Evolutionary conservation across 1,284 basidiomycete genomes (phyloP).

Genomic region (Peniophora sp.): DNA sequence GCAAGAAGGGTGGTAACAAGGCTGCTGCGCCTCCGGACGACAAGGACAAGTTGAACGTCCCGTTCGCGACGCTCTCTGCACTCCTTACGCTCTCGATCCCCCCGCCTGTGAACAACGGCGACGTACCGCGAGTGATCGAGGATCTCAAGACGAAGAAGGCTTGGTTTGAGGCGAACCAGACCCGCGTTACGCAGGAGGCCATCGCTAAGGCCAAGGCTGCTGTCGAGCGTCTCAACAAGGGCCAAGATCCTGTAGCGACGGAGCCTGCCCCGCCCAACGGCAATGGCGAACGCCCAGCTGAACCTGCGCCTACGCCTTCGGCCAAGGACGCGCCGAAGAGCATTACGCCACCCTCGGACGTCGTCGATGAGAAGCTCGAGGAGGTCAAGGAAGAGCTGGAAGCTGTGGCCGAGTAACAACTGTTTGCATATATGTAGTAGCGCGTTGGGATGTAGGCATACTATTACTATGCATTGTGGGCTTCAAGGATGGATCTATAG

Average conservation of each 20-base stretch:
- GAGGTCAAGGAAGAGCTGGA: slow-evolving; percentile 18
- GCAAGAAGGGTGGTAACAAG: slow-evolving; percentile 52
- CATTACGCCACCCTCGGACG: slow-evolving; percentile 28
- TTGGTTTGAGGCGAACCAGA: slow-evolving; percentile 85
- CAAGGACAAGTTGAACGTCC: slow-evolving; percentile 59
- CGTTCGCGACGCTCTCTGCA: slow-evolving; percentile 81
- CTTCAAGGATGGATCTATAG: too few species aligned
- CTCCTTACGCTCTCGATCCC: slow-evolving; percentile 87
- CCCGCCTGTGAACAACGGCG: slow-evolving; percentile 72
- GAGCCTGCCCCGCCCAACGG: slow-evolving; percentile 34
- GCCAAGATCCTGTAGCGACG: slow-evolving; percentile 20
- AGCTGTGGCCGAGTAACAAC: slow-evolving; percentile 1
- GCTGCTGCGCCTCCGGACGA: slow-evolving; percentile 28
- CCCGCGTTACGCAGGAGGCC: slow-evolving; percentile 60
- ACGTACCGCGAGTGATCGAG: slow-evolving; percentile 80
- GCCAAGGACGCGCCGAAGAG: slow-evolving; percentile 13
- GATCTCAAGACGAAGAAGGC: slow-evolving; percentile 92
- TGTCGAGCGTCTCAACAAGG: slow-evolving; percentile 59
- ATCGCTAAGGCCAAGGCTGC: slow-evolving; percentile 76
- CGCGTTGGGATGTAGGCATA: too few species aligned
- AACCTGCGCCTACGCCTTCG: slow-evolving; percentile 38
- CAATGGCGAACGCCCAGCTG: slow-evolving; percentile 37
- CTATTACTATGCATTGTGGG: too few species aligned
- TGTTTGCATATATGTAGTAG: too few species aligned
- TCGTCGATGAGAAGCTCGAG: slow-evolving; percentile 39